Evolutionary conservation across 148 eudicot genomes (phyloP), one percentile per base, ranked within the genome.

Genomic region (Spergularia bocconei): DNA sequence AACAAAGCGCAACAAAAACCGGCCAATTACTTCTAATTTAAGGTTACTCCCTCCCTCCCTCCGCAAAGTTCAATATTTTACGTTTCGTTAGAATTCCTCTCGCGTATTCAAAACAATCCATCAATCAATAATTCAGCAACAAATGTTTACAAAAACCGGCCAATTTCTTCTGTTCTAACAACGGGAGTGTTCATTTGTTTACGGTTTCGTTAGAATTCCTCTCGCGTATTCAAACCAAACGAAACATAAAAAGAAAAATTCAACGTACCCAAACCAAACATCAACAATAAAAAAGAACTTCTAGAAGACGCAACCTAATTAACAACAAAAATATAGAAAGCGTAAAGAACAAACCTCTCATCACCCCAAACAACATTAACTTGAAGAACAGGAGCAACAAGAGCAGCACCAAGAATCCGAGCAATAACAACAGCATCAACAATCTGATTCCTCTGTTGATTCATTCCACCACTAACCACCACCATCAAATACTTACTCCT

Each of bases 371-470:
- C 83, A 63, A 90, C 89, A 68, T 92, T 95, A 67, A 92, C 94
- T 79, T 95, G 97, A 80, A 95, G 86, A 67, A 88, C 85, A 9
- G 98, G 98, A 29, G 92, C 96, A 79, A 95, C 96, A 67, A 95
- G 84, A 76, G 97, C 86, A 78, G 98, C 98, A 11, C 92, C 97
- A 58, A 95, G 93, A 63, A 95, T 87, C 41, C 98, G 79, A 3
- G 98, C 98, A 81, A 95, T 92, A 0, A 95, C 92, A 51, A 95
- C 98, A 60, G 98, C 98, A 82, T 95, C 98, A 55, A 95, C 96
- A 82, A 95, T 95, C 84, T 95, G 98, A 87, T 95, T 95, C 79
- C 97, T 83, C 87, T 95, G 98, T 48, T 95, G 98, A 76, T 95
- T 95, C 92, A 95, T 78, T 1, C 98, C 98, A 21, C 98, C 98